phyloP scores from a whole-genome alignment of 352 stramenopile genomes.

The Globisporangium paddicum region DNA sequence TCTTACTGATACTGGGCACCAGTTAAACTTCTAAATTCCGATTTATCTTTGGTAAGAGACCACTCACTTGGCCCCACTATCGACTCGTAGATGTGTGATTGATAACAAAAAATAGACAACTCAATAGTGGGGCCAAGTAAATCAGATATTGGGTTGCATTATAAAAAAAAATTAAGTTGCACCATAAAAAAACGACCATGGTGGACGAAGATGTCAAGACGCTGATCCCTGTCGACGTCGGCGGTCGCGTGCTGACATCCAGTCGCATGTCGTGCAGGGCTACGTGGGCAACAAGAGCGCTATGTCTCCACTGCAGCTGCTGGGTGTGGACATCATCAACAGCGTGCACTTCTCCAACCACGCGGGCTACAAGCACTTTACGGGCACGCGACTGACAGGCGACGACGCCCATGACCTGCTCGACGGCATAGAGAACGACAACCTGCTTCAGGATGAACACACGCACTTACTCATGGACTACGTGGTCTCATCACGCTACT shows the following conservation, averaged over 20 bases:
- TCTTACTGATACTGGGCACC: too few relatives aligned
- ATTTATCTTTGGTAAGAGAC: too few relatives aligned
- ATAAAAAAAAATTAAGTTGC: too few relatives aligned
- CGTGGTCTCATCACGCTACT: constrained; percentile 67
- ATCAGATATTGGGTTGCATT: too few relatives aligned
- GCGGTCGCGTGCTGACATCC: constrained; percentile 78
- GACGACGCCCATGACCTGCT: constrained; percentile 76
- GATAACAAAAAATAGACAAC: too few relatives aligned
- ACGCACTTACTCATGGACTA: constrained; percentile 83
- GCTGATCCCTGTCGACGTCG: constrained; percentile 23
- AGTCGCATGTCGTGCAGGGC: constrained; percentile 85
- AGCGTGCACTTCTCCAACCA: constrained; percentile 88
- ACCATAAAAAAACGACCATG: too few relatives aligned
- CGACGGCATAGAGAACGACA: constrained; percentile 69
- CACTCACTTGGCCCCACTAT: too few relatives aligned
- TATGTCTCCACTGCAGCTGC: constrained; percentile 78
- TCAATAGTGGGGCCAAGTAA: too few relatives aligned
- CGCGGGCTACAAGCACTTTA: constrained; percentile 76
- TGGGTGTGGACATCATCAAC: constrained; percentile 86
- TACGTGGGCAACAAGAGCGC: constrained; percentile 88
- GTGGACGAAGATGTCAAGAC: too few relatives aligned
- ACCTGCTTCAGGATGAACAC: constrained; percentile 60
- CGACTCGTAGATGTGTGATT: too few relatives aligned
- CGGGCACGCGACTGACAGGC: constrained; percentile 61
- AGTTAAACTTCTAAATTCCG: too few relatives aligned